Conservation (phyloP, 2,329 filamentous ascomycete genomes). For the Clarireedia hainanense region DNA sequence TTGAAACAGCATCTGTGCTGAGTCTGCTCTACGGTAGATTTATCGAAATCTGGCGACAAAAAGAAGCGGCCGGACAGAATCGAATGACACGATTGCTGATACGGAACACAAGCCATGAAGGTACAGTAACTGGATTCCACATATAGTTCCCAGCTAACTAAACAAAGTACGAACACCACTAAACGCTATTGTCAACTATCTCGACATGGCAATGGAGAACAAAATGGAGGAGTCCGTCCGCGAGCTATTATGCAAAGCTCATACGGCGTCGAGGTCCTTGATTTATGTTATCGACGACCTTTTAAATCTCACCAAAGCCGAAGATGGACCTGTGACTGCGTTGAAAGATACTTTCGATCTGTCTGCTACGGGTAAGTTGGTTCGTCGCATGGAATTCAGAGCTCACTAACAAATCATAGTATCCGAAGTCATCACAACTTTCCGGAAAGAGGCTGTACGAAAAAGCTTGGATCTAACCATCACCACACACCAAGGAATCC, state of each 20-base stretch:
- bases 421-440: conserved; percentile 66
- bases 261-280: conserved; percentile 84
- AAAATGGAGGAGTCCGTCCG: conserved; percentile 70
- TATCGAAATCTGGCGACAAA: conserved; percentile 88
- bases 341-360: conserved; percentile 78
- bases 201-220: conserved; percentile 84
- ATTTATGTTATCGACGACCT: conserved; percentile 94
- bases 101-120: conserved; percentile 49
- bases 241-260: conserved; percentile 75
- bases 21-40: conserved; percentile 80
- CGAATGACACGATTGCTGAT: conserved; percentile 65
- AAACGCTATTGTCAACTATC: conserved; percentile 90
- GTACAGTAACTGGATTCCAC: not conserved
- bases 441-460: conserved; percentile 60
- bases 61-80: conserved; percentile 76
- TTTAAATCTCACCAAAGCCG: conserved; percentile 79
- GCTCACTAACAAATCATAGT: conserved; percentile 32
- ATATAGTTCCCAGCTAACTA: not conserved
- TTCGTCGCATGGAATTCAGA: too few relatives aligned
- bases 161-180: conserved; percentile 66
- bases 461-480: conserved; percentile 12
- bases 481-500: conserved; percentile 14
- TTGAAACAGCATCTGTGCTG: conserved; percentile 80
- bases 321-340: conserved; percentile 70
- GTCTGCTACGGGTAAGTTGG: conserved; percentile 39